These are phyloP conservation scores for Adenanthera pavonina DNA, from an alignment of 306 rosid species.

Conservation along the genomic window DNA sequence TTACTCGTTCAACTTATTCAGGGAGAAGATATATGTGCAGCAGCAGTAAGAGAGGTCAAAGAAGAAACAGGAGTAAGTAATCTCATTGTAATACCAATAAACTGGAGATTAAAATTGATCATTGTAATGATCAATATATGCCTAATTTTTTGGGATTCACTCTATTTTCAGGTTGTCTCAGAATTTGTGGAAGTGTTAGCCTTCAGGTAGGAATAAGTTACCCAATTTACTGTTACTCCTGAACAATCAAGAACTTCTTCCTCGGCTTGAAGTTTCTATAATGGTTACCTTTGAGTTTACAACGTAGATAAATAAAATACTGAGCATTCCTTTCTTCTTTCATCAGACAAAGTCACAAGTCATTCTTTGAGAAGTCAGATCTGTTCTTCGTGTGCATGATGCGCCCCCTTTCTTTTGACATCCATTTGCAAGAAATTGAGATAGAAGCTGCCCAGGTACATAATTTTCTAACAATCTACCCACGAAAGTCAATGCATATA, in stretches of 20 bases:
- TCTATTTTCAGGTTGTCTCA: slow-evolving; percentile 67
- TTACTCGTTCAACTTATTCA: slow-evolving; percentile 36
- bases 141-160: slow-evolving; percentile 32
- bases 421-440: slow-evolving; percentile 64
- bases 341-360: slow-evolving; percentile 60
- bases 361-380: slow-evolving; percentile 75
- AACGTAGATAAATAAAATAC: not conserved
- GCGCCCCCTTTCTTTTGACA: slow-evolving; percentile 69
- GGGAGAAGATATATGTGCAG: slow-evolving; percentile 79
- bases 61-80: slow-evolving; percentile 88
- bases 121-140: slow-evolving; percentile 1
- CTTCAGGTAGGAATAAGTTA: slow-evolving; percentile 57
- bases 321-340: slow-evolving; percentile 10
- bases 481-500: no score
- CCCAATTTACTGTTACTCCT: slow-evolving; percentile 9
- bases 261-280: slow-evolving; percentile 12
- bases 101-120: not conserved
- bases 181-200: slow-evolving; percentile 75
- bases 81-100: not conserved
- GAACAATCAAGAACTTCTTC: not conserved
- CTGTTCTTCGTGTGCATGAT: slow-evolving; percentile 73
- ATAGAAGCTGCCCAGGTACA: slow-evolving; percentile 70
- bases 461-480: not conserved
- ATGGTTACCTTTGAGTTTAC: not conserved
- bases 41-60: slow-evolving; percentile 79